Evolutionary conservation across 441 rosid genomes (phyloP).

Genomic region (Theobroma grandiflorum): DNA sequence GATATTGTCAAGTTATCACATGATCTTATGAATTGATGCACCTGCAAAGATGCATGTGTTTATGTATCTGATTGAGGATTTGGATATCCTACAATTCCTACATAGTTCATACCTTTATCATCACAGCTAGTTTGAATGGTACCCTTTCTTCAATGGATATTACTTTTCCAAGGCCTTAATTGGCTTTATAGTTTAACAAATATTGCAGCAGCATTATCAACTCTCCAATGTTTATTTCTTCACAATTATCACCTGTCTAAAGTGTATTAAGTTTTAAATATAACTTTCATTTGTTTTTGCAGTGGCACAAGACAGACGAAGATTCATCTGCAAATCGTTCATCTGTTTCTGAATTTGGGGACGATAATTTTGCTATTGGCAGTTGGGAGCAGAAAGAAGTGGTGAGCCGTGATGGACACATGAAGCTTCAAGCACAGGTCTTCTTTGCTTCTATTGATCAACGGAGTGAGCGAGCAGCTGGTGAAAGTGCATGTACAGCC

Average conservation of each 20-base stretch:
- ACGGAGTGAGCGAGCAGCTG: constrained; percentile 82
- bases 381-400: constrained; percentile 82
- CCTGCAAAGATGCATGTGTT: not conserved
- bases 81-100: not conserved
- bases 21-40: not conserved
- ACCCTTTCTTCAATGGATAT: not conserved
- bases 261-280: not conserved
- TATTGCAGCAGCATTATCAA: not conserved
- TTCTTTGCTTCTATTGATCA: constrained; percentile 90
- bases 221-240: not conserved
- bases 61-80: constrained; percentile 8
- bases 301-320: constrained; percentile 65
- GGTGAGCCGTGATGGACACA: constrained; percentile 69
- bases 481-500: constrained; percentile 88
- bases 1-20: not conserved
- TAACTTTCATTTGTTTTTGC: constrained; percentile 17
- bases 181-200: not conserved
- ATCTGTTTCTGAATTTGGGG: constrained; percentile 76
- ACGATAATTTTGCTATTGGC: constrained; percentile 74
- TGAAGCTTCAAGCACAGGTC: constrained; percentile 73
- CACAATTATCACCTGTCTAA: not conserved
- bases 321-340: constrained; percentile 55
- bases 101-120: not conserved
- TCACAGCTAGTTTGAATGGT: constrained; percentile 2
- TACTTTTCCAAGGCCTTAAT: not conserved